A percentile compares a stretch with the other conserved stretches of the same genome.
Conservation (phyloP, 495 filamentous ascomycete genomes). For the Aspergillus affinis region DNA sequence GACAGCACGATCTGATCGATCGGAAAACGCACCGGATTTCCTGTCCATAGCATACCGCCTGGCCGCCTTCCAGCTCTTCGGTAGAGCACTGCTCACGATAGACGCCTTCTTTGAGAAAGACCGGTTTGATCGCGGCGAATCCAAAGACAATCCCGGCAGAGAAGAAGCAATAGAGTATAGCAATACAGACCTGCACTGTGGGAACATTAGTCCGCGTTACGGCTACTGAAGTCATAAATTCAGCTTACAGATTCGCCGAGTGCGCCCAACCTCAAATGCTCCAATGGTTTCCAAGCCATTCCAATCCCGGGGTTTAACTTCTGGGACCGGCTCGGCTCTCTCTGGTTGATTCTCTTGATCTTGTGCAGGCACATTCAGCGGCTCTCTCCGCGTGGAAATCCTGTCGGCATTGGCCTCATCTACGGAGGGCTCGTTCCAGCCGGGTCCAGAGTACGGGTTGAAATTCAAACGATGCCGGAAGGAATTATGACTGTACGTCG, state of each 20-base stretch:
- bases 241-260: constrained; percentile 62
- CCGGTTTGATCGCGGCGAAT: constrained; percentile 81
- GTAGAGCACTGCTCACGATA: constrained; percentile 64
- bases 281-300: constrained; percentile 7
- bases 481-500: constrained; percentile 28
- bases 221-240: not conserved
- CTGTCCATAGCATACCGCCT: constrained; percentile 67
- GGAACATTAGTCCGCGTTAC: not conserved
- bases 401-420: constrained; percentile 33
- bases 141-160: constrained; percentile 75
- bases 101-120: constrained; percentile 72
- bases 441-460: constrained; percentile 45
- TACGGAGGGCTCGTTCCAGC: constrained; percentile 35
- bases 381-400: constrained; percentile 22
- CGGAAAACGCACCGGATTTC: constrained; percentile 61
- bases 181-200: constrained; percentile 46
- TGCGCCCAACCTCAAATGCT: constrained; percentile 61
- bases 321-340: not conserved
- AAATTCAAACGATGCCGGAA: constrained; percentile 39
- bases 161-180: constrained; percentile 79
- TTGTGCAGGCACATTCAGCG: constrained; percentile 23
- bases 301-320: not conserved
- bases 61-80: constrained; percentile 58
- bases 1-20: too few species aligned
- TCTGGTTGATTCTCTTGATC: constrained; percentile 10